Evolutionary conservation across 139 green algal genomes (phyloP).

Genomic region (Chlorella sp.): DNA sequence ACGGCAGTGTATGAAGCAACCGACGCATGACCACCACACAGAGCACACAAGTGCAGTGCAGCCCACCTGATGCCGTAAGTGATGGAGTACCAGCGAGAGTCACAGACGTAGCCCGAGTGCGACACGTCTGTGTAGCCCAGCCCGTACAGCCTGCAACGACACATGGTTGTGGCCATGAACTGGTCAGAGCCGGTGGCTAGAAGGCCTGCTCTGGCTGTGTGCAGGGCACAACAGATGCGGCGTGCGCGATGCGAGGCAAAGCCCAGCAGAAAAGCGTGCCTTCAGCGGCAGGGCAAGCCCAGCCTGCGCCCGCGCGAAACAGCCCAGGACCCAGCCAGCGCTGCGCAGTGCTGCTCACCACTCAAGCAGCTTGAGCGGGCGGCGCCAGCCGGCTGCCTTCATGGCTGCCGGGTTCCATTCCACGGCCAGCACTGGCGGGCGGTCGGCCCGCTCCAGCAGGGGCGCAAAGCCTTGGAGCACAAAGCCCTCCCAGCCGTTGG

Average conservation of each 20-base stretch:
- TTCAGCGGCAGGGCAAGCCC: too few relatives aligned
- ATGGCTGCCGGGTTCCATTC: conserved; percentile 73
- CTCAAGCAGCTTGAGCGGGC: conserved; percentile 60
- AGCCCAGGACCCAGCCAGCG: too few relatives aligned
- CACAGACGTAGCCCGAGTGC: conserved; percentile 82
- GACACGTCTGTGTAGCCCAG: conserved; percentile 80
- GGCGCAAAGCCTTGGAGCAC: conserved; percentile 70
- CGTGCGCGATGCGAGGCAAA: too few relatives aligned
- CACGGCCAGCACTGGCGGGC: conserved; percentile 71
- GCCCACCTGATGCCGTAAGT: conserved; percentile 54
- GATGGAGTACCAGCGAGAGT: conserved; percentile 80
- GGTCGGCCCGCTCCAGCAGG: conserved; percentile 26
- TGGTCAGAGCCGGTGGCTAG: too few relatives aligned
- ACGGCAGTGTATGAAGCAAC: too few relatives aligned
- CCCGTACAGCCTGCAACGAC: conserved; percentile 53
- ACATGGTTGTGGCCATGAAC: too few relatives aligned
- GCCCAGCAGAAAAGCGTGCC: too few relatives aligned
- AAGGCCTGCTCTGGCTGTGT: too few relatives aligned
- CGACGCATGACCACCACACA: too few relatives aligned
- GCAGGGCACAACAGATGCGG: too few relatives aligned
- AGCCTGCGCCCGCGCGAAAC: neutral
- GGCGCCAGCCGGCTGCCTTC: conserved; percentile 41
- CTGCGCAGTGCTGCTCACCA: neutral
- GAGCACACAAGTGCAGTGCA: too few relatives aligned
- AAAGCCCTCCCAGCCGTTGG: conserved; percentile 74